Conservation (phyloP, 768 basidiomycete genomes). For the Boletellus ananiceps region DNA sequence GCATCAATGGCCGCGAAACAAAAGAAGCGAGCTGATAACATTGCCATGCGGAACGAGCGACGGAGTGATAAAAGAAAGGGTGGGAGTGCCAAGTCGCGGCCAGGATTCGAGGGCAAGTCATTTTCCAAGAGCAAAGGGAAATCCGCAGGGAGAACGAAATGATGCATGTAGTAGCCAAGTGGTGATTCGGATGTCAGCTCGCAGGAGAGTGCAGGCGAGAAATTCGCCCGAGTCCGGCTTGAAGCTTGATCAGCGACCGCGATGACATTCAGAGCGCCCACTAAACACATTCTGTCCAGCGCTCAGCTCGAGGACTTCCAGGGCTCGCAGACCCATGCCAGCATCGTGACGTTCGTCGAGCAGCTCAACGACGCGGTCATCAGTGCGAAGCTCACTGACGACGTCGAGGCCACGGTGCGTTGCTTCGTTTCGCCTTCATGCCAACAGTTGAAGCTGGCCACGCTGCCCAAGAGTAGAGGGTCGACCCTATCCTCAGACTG, state of each 20-base stretch:
- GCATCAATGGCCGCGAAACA: constrained; percentile 78
- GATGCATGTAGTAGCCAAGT: too few relatives aligned
- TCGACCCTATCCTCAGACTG: constrained; percentile 55
- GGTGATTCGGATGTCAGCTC: too few relatives aligned
- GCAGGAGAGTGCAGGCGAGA: too few relatives aligned
- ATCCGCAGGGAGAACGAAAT: constrained; percentile 20
- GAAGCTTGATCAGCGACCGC: constrained; percentile 14
- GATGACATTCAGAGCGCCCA: constrained; percentile 46
- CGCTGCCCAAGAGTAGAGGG: constrained; percentile 54
- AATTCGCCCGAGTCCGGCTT: too few relatives aligned
- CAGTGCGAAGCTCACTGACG: constrained; percentile 70
- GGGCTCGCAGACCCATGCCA: constrained; percentile 60
- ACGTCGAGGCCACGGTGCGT: constrained; percentile 59
- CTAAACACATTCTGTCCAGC: constrained; percentile 70
- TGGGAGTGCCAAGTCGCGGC: constrained; percentile 58
- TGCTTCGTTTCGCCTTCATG: neutral
- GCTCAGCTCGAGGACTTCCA: constrained; percentile 83
- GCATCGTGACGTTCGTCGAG: constrained; percentile 67
- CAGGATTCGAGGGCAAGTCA: constrained; percentile 84
- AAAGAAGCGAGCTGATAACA: constrained; percentile 89
- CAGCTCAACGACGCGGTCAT: constrained; percentile 71
- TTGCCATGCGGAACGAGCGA: constrained; percentile 79
- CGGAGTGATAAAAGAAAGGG: constrained; percentile 57
- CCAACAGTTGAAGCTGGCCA: too few relatives aligned
- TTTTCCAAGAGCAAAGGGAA: constrained; percentile 53